Evolutionary conservation across 1,284 basidiomycete genomes (phyloP).

Genomic region (Pseudozyma sp.): DNA sequence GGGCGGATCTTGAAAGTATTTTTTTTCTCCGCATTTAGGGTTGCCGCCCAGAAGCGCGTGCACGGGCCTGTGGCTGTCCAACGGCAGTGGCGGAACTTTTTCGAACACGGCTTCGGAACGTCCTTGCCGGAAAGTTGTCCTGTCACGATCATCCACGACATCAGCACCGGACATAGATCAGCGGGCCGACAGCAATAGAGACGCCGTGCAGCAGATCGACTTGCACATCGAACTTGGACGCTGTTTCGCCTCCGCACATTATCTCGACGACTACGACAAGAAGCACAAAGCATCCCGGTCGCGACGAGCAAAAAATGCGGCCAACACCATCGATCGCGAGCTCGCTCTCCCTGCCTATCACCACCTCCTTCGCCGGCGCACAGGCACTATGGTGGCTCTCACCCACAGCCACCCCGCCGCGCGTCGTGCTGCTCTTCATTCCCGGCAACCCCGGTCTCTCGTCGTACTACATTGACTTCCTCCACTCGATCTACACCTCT

Average conservation of each 20-base stretch:
- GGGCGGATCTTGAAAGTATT: too few relatives aligned
- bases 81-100: too few relatives aligned
- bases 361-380: constrained; percentile 43
- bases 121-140: too few relatives aligned
- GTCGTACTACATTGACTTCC: constrained; percentile 55
- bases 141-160: too few relatives aligned
- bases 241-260: background rate
- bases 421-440: constrained; percentile 54
- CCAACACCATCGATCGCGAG: constrained; percentile 21
- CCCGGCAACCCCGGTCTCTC: constrained; percentile 59
- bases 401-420: constrained; percentile 11
- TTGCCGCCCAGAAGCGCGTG: too few relatives aligned
- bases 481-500: constrained; percentile 38
- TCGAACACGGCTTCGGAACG: too few relatives aligned
- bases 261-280: background rate
- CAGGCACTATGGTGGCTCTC: constrained; percentile 51
- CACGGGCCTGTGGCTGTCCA: too few relatives aligned
- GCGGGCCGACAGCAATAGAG: too few relatives aligned
- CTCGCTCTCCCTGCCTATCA: constrained; percentile 33
- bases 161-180: too few relatives aligned
- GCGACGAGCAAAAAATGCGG: constrained; percentile 10
- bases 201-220: too few relatives aligned
- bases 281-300: background rate
- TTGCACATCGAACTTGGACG: too few relatives aligned
- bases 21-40: background rate